Evolutionary conservation across 2,329 filamentous ascomycete species (phyloP).

Genomic region (Exophiala aquamarina): DNA sequence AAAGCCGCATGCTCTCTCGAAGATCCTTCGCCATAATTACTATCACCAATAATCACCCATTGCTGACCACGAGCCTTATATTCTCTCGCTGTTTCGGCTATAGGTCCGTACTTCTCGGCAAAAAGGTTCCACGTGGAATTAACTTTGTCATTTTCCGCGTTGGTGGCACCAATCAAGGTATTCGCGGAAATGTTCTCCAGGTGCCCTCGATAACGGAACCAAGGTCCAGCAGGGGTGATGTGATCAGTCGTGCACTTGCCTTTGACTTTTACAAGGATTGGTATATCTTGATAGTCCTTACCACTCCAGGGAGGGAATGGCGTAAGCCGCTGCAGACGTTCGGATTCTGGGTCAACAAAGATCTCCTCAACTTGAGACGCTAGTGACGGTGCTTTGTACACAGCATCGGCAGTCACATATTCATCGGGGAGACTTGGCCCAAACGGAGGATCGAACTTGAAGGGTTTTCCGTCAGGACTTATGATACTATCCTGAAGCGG

Average conservation of each 20-base stretch:
- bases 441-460: constrained; percentile 75
- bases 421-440: constrained; percentile 81
- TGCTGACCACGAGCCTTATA: constrained; percentile 95
- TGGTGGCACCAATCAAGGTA: constrained; percentile 97
- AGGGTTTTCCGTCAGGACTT: constrained; percentile 94
- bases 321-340: constrained; percentile 87
- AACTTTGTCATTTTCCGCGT: constrained; percentile 90
- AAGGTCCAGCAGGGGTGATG: constrained; percentile 94
- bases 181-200: constrained; percentile 99
- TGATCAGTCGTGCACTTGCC: constrained; percentile 97
- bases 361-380: constrained; percentile 74
- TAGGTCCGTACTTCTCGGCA: constrained; percentile 78
- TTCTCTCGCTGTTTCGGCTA: constrained; percentile 90
- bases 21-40: constrained; percentile 98
- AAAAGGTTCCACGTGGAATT: constrained; percentile 95
- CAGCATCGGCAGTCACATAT: constrained; percentile 88
- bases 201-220: constrained; percentile 98
- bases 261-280: constrained; percentile 91
- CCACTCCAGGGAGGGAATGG: constrained; percentile 88
- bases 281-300: constrained; percentile 79
- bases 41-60: constrained; percentile 98
- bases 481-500: constrained; percentile 86
- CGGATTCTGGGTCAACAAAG: constrained; percentile 80
- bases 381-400: constrained; percentile 88
- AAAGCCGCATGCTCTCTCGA: constrained; percentile 97